Evolutionary conservation across 2,329 filamentous ascomycete genomes (phyloP).

Genomic region (Colletotrichum tanaceti): DNA sequence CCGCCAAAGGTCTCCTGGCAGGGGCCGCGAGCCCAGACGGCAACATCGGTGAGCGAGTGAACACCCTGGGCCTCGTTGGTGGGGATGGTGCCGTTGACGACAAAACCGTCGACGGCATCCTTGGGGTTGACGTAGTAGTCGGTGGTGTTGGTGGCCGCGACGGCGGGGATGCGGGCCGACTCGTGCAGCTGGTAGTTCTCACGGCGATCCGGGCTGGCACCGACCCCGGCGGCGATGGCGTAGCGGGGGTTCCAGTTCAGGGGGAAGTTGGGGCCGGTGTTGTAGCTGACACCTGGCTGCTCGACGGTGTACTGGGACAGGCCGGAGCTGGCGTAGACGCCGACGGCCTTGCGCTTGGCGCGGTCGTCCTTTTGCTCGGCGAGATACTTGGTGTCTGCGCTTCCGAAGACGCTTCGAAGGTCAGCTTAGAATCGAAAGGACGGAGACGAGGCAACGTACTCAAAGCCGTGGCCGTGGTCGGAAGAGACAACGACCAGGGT

Average conservation of each 20-base stretch:
- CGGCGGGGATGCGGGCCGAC: constrained; percentile 69
- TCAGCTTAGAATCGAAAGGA: not conserved
- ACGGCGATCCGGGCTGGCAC: constrained; percentile 77
- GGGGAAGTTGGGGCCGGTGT: constrained; percentile 81
- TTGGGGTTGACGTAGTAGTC: constrained; percentile 76
- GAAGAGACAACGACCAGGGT: constrained; percentile 85
- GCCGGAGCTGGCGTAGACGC: constrained; percentile 78
- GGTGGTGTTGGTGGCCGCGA: constrained; percentile 59
- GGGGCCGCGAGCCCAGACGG: constrained; percentile 81
- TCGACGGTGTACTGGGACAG: constrained; percentile 78
- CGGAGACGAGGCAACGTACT: constrained; percentile 52
- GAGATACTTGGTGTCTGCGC: constrained; percentile 83
- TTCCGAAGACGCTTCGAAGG: constrained; percentile 72
- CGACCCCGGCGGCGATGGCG: constrained; percentile 78
- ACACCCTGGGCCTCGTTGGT: constrained; percentile 74
- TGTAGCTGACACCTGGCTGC: constrained; percentile 72
- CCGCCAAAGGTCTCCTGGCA: constrained; percentile 82
- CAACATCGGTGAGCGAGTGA: constrained; percentile 81
- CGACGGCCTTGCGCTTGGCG: constrained; percentile 79
- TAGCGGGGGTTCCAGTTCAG: constrained; percentile 88
- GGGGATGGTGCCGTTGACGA: constrained; percentile 81
- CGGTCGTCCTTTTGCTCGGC: constrained; percentile 73
- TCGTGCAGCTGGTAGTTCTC: constrained; percentile 80
- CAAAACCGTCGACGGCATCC: constrained; percentile 74
- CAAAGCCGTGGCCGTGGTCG: constrained; percentile 92